Evolutionary conservation across 2,329 filamentous ascomycete species (phyloP), one percentile per base, ranked within the genome.

Genomic region (Aspergillus unguis): DNA sequence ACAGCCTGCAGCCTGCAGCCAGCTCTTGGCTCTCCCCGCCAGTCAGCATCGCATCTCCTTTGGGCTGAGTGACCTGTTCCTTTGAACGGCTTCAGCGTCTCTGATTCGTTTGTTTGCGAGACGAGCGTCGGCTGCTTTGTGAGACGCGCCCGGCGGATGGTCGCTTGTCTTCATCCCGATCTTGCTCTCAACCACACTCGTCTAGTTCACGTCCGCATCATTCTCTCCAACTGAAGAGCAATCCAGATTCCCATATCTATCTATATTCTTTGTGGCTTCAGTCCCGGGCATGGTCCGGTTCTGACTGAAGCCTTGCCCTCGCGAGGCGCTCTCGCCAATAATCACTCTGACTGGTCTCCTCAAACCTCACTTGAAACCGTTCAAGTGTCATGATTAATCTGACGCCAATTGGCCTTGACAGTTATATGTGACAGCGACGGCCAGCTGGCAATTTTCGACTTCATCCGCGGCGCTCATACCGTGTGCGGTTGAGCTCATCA

Each of bases 291-390:
- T 33, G 48, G 33, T 44, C 40, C n/a, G n/a, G 47, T 50, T 40
- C 44, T 37, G 47, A 50, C 28, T 42, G n/a, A 23, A 7, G 33
- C 36, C 40, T 40, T 29, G 17, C 35, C 53, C 41, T 17, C 54
- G 51, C 46, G 36, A 59, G 59, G 55, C 55, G 57, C 50, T 51
- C 44, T 45, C 56, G 44, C 46, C 57, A 17, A 17, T 17, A 17
- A 17, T 17, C 17, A 17, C 17, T 17, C 17, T 17, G 48, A 38
- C 38, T 35, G 45, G 36, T 25, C 32, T 41, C 49, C 46, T 55
- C 50, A 53, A 58, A 58, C 55, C 49, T 53, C 52, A 41, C 52
- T 51, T 59, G 57, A 61, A 61, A 56, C 55, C 40, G 41, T 36
- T 38, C 46, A 53, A 44, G 55, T 60, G 56, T 60, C 58, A 60